Conservation (phyloP, 805 yeast species). For the Zygosaccharomyces rouxii region DNA sequence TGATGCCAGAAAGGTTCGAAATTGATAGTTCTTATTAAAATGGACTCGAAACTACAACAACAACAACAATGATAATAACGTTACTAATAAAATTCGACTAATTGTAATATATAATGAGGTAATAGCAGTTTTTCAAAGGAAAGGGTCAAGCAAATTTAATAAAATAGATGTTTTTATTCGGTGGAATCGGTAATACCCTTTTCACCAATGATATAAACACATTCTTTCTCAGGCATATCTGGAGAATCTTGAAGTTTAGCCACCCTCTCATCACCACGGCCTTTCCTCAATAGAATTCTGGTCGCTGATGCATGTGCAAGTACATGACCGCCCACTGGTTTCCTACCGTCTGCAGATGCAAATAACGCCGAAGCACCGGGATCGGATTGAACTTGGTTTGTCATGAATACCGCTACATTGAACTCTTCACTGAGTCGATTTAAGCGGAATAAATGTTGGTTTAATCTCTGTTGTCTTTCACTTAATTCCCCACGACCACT, state of each 20-base stretch:
- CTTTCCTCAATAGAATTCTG: slow-evolving; percentile 65
- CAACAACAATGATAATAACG: background rate
- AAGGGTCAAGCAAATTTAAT: background rate
- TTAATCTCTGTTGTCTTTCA: slow-evolving; percentile 69
- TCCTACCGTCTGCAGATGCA: slow-evolving; percentile 78
- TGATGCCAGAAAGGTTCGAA: slow-evolving; percentile 84
- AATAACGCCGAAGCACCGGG: slow-evolving; percentile 78
- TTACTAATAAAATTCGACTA: background rate
- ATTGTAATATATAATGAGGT: background rate
- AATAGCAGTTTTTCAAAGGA: background rate
- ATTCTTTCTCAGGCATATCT: slow-evolving; percentile 76
- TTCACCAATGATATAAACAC: slow-evolving; percentile 66
- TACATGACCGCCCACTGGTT: slow-evolving; percentile 81
- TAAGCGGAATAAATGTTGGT: slow-evolving; percentile 49
- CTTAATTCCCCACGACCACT: slow-evolving; percentile 73
- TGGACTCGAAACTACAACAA: background rate
- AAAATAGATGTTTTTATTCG: slow-evolving; percentile 17
- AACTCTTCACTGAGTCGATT: slow-evolving; percentile 70
- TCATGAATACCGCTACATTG: slow-evolving; percentile 70
- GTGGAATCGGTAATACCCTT: slow-evolving; percentile 58
- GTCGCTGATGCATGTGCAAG: slow-evolving; percentile 81
- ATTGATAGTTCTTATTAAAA: slow-evolving; percentile 25
- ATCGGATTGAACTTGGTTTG: slow-evolving; percentile 78
- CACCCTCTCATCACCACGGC: slow-evolving; percentile 75
- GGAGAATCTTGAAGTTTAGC: slow-evolving; percentile 79